Evolutionary conservation across 73 alveolate genomes (phyloP), one percentile per base, ranked within the genome.

Genomic region (Paramecium tetraurelia): DNA sequence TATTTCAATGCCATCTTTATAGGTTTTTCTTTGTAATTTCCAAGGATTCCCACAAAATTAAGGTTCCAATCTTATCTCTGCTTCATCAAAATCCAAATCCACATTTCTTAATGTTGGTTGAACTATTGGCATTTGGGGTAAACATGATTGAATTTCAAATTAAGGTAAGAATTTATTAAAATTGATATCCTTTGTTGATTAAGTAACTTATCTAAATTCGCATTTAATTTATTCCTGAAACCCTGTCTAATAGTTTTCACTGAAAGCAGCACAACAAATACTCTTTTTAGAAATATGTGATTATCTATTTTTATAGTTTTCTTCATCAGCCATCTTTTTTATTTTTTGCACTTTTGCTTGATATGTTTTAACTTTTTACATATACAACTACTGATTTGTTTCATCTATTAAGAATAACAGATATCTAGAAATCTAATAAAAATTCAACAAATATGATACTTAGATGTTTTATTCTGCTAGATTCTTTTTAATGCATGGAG

Each of bases 31-130:
- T 31, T 80, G 20, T 48, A 80, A 80, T 44, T 80, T 80, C 76
- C 90, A 80, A 11, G 90, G 90, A 35, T 80, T 80, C 18, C 76
- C 90, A 80, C 90, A 80, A 80, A 43, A 80, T 41, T 33, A 33
- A n/a, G 90, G 76, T 22, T 80, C 90, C 24, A 80, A 48, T 80
- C 90, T 41, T 2, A 46, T 48, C 48, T 80, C 90, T 38, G 18
- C 11, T 80, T 80, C 90, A 80, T 80, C 90, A 9, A 24, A 46
- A 80, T 80, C 90, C 10, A 41, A 31, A 31, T 80, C 43, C 4
- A 43, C 40, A 24, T 80, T 80, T 43, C 72, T 41, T 41, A 44
- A 46, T 11, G 70, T 27, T 20, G 48, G 14, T 22, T 46, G 16
- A 2, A 9, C 16, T 35, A 24, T 31, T 5, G 76, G 76, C 75